Conservation (phyloP, 1,284 basidiomycete genomes). For the Singerocomus rubriflavus region DNA sequence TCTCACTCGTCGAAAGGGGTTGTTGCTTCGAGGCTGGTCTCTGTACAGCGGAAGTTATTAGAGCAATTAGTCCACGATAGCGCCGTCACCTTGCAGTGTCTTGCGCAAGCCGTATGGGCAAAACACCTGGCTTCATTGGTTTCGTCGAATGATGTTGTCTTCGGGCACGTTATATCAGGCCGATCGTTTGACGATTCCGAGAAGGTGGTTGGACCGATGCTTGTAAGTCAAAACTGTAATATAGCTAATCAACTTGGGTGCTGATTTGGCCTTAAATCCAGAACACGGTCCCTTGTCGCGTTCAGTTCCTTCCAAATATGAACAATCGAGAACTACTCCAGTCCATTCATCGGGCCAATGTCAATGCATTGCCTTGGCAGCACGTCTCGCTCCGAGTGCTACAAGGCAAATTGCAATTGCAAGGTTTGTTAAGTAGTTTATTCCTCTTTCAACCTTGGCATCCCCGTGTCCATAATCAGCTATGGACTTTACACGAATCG, state of each 20-base stretch:
- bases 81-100: slow-evolving; percentile 36
- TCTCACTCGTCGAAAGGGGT: slow-evolving; percentile 9
- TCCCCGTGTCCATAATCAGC: slow-evolving; percentile 4
- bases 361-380: slow-evolving; percentile 44
- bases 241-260: not conserved
- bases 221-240: slow-evolving; percentile 35
- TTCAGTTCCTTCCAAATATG: slow-evolving; percentile 29
- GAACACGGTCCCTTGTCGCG: slow-evolving; percentile 49
- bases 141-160: slow-evolving; percentile 39
- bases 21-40: slow-evolving; percentile 9
- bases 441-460: slow-evolving; percentile 45
- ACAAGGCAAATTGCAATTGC: slow-evolving; percentile 36
- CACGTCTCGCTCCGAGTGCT: slow-evolving; percentile 46
- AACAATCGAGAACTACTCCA: slow-evolving; percentile 39
- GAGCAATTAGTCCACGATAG: slow-evolving; percentile 17
- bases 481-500: slow-evolving; percentile 38
- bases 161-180: slow-evolving; percentile 50
- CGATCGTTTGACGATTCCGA: slow-evolving; percentile 42
- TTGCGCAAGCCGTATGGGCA: slow-evolving; percentile 44
- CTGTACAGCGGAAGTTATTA: slow-evolving; percentile 13
- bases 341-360: slow-evolving; percentile 39
- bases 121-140: slow-evolving; percentile 38
- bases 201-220: slow-evolving; percentile 46
- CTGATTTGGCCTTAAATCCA: slow-evolving; percentile 16
- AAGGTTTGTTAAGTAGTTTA: slow-evolving; percentile 42